phyloP scores from a whole-genome alignment of 208 protist species.

The Acanthamoeba castellanii region DNA sequence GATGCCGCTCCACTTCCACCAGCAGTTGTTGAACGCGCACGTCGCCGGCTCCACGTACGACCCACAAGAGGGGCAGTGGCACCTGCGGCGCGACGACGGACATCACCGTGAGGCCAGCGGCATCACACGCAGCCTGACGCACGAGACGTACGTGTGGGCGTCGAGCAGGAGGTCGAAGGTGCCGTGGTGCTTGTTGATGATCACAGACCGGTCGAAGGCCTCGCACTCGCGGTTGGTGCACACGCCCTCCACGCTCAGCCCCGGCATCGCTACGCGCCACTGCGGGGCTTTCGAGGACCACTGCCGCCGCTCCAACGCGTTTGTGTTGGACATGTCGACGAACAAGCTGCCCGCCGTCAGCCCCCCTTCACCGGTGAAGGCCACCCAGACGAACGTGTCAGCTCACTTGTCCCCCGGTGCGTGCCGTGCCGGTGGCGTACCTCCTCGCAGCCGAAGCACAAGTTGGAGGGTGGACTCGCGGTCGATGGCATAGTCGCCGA shows the following conservation, averaged over 20 bases:
- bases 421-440: background rate
- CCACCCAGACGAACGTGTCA: background rate
- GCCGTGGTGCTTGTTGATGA: background rate
- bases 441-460: background rate
- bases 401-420: background rate
- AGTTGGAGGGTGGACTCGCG: background rate
- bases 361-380: background rate
- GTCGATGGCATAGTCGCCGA: background rate
- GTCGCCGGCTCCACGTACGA: background rate
- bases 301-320: background rate
- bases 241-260: background rate
- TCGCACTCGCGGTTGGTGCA: background rate
- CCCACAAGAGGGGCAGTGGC: background rate
- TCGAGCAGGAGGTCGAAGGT: constrained; percentile 4
- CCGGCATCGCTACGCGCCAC: background rate
- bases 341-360: background rate
- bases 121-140: background rate
- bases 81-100: background rate
- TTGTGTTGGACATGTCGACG: background rate
- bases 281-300: background rate
- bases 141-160: background rate
- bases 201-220: background rate
- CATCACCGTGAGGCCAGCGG: background rate
- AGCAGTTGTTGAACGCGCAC: constrained; percentile 40
- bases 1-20: constrained; percentile 30